phyloP scores from a whole-genome alignment of 225 moss, liverwort and hornwort genomes.

The Straminergon stramineum region DNA sequence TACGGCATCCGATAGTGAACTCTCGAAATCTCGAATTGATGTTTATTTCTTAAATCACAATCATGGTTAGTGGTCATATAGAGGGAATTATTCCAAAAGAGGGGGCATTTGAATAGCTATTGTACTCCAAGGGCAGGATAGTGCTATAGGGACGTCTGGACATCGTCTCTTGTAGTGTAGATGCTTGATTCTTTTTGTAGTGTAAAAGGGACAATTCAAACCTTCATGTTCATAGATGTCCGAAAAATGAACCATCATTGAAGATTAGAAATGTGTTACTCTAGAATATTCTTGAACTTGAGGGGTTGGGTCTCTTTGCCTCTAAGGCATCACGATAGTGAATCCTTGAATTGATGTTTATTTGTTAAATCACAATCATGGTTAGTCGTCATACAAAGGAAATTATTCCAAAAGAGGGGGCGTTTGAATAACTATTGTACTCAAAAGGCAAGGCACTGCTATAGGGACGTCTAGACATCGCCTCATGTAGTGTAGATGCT shows the following conservation, averaged over 20 bases:
- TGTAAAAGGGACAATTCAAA: too few species aligned
- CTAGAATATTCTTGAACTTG: background rate
- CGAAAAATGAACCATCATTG: too few species aligned
- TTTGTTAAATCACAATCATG: background rate
- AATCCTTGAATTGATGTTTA: background rate
- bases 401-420: background rate
- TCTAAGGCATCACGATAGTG: background rate
- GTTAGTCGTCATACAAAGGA: background rate
- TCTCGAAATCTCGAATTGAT: background rate
- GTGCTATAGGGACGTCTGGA: rapidly evolving
- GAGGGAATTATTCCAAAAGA: background rate
- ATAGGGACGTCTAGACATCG: too few species aligned
- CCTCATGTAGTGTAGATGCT: too few species aligned
- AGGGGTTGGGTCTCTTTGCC: background rate
- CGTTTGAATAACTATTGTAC: background rate
- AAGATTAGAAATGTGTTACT: background rate
- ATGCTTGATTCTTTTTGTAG: too few species aligned
- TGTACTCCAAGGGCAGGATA: too few species aligned
- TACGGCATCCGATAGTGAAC: background rate
- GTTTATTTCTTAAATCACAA: background rate
- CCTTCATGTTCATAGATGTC: too few species aligned
- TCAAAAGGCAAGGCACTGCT: background rate
- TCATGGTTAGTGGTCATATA: too few species aligned
- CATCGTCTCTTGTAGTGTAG: too few species aligned
- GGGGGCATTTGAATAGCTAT: background rate